Base-by-base conservation (phyloP, 257 asterid genomes). In the Scutellaria galericulata region DNA sequence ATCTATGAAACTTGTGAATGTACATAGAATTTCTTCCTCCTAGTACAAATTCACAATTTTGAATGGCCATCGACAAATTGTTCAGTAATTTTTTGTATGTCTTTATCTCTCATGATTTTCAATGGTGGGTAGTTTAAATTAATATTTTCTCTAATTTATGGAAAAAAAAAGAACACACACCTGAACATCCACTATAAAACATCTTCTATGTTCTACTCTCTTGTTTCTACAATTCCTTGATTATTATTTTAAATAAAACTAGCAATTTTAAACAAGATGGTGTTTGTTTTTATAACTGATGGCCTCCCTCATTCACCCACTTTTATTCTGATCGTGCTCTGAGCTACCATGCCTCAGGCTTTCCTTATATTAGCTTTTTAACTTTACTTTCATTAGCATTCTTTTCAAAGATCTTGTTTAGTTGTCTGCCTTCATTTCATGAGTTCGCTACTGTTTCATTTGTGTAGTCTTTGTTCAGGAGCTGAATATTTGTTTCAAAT, bases 401-500 rank as follows among this genome's bases (percentile, higher is more conserved):
- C 40, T 47, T 55, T 56, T 22, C 44, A n/a, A 60, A 55, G 67
- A 42, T 40, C 24, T 47, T 46, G 40, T n/a, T 35, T 55, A 9
- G 71, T 71, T 67, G 79, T 47, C 45, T 78, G 63, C 48, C 68
- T 55, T 69, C 68, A 40, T 66, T 80, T 63, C 76, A 56, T 75
- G 54, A 66, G 48, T 72, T 53, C 65, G n/a, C 53, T 31, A 85
- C 59, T 64, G 60, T 82, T 74, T 79, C 14, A 71, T 78, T 77
- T 70, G 9, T 84, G 68, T 81, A 93, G 99, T 77, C 82, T 92
- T 61, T 90, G 93, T 87, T 84, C 99, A 72, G 97, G 96, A 77
- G 94, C 97, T 45, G 99, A 92, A 73, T 90, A 67, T 81, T 85
- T 95, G 88, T 83, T 84, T 84, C 96, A 88, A 78, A 74, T 87